Base-by-base conservation (phyloP, 2,329 filamentous ascomycete species). In the Fusarium praegraminearum region DNA sequence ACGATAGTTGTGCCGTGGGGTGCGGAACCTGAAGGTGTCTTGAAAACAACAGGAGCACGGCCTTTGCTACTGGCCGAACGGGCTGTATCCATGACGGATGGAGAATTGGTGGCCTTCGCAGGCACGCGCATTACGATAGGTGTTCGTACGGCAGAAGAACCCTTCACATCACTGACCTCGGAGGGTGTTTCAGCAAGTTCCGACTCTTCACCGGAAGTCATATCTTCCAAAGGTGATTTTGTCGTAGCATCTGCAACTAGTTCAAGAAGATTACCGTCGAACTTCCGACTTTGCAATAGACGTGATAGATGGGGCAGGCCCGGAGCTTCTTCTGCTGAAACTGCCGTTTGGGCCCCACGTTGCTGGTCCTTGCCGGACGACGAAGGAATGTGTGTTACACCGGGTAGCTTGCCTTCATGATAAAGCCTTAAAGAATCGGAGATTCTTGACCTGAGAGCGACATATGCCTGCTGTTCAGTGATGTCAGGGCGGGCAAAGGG, bases 281-380 rank as follows among this genome's bases (percentile, higher is more conserved):
- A 86, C 35, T 90, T 90, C 75, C 84, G 86, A 67, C 81, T 85
- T 71, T 87, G 83, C 80, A 93, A 83, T 47, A 93, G 79, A 41
- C 85, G 85, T 32, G 91, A 92, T 22, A 94, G 83, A 78, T 92
- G 85, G 16, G 91, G 91, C 18, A 88, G 87, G 35, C 87, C 85
- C 9, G 85, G 77, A 13, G 89, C 87, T 52, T 84, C 84, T 57
- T 84, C 80, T 73, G 89, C 88, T 41, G n/a, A 63, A 66, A 47
- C 57, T 50, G 58, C 45, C 61, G 60, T 69, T 51, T 69, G 61
- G 30, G 40, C 57, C 51, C 68, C 60, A 43, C 44, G 32, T 20
- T 44, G 40, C 62, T 41, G 30, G 46, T 49, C 16, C 40, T 64
- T 35, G 22, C 36, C 22, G 38, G 57, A 44, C 44, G 77, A 68